Evolutionary conservation across 2,329 filamentous ascomycete species (phyloP).

Genomic region (Ophiocordyceps unilateralis): DNA sequence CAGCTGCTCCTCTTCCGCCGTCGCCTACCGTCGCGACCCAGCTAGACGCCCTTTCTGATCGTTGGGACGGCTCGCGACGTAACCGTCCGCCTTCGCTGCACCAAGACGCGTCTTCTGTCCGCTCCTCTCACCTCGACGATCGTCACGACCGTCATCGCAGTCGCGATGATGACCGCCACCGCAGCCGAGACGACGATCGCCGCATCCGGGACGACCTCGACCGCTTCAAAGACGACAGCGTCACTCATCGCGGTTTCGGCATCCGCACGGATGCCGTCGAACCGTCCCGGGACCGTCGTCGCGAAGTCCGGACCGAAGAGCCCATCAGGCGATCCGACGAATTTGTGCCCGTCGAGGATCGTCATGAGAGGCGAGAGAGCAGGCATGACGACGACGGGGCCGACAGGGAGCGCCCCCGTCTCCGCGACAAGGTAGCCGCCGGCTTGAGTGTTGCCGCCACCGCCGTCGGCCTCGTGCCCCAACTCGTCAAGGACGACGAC

Average conservation of each 20-base stretch:
- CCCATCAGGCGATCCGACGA: constrained; percentile 14
- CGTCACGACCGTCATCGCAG: constrained; percentile 24
- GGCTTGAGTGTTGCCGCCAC: constrained; percentile 31
- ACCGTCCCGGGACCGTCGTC: constrained; percentile 18
- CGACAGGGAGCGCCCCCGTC: constrained; percentile 22
- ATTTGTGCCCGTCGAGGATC: constrained; percentile 8
- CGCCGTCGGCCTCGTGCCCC: constrained; percentile 24
- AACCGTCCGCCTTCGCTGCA: constrained; percentile 33
- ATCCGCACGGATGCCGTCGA: constrained; percentile 30
- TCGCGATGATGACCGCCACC: constrained; percentile 26
- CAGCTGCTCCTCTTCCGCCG: constrained; percentile 21
- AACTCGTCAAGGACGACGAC: constrained; percentile 19
- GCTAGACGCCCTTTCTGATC: constrained; percentile 5
- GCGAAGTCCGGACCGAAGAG: constrained; percentile 13
- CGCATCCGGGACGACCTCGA: constrained; percentile 12
- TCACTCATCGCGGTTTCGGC: constrained; percentile 32
- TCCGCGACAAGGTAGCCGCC: constrained; percentile 29
- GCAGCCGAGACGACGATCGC: constrained; percentile 22
- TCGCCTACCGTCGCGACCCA: constrained; percentile 11
- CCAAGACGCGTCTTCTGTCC: constrained; percentile 26
- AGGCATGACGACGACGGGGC: constrained; percentile 16
- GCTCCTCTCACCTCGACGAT: constrained; percentile 23
- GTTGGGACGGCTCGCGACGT: constrained; percentile 9
- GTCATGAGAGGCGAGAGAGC: constrained; percentile 13
- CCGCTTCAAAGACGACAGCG: constrained; percentile 27